These are phyloP conservation scores for Linum tenue DNA, from an alignment of 345 rosid genomes.

Conservation along the genomic window DNA sequence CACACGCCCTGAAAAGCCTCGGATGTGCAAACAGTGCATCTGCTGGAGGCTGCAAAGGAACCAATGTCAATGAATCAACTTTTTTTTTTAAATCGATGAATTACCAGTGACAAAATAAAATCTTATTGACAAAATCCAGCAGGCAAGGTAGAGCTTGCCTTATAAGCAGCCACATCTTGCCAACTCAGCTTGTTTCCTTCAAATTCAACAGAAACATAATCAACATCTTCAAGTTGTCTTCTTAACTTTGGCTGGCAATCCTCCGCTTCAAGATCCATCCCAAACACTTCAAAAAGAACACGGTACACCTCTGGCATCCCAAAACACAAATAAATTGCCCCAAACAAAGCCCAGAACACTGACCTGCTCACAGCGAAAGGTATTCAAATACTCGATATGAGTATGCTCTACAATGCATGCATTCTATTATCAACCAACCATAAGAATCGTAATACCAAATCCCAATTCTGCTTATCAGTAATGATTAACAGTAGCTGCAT, in stretches of 20 bases:
- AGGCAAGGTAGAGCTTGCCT: slow-evolving; percentile 32
- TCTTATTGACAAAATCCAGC: neutral
- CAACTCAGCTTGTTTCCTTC: slow-evolving; percentile 72
- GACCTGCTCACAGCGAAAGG: slow-evolving; percentile 38
- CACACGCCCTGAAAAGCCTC: slow-evolving; percentile 90
- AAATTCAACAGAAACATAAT: slow-evolving; percentile 86
- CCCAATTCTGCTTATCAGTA: neutral
- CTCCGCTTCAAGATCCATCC: slow-evolving; percentile 92
- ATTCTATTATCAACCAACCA: neutral
- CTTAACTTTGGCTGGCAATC: slow-evolving; percentile 85
- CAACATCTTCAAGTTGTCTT: slow-evolving; percentile 93
- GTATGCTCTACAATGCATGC: neutral
- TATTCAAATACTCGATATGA: slow-evolving; percentile 1
- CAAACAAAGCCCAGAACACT: slow-evolving; percentile 90
- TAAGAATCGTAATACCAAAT: neutral
- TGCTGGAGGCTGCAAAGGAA: slow-evolving; percentile 64
- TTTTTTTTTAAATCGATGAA: neutral
- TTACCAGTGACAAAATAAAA: neutral
- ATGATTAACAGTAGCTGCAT: neutral
- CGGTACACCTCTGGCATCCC: slow-evolving; percentile 98
- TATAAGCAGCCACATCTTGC: slow-evolving; percentile 89
- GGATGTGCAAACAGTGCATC: slow-evolving; percentile 93
- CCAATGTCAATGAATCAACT: neutral
- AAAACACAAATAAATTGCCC: slow-evolving; percentile 86
- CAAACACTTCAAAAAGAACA: slow-evolving; percentile 88